These are phyloP conservation scores for Leccinellum luteum DNA, from an alignment of 768 basidiomycete genomes.

Conservation along the genomic window DNA sequence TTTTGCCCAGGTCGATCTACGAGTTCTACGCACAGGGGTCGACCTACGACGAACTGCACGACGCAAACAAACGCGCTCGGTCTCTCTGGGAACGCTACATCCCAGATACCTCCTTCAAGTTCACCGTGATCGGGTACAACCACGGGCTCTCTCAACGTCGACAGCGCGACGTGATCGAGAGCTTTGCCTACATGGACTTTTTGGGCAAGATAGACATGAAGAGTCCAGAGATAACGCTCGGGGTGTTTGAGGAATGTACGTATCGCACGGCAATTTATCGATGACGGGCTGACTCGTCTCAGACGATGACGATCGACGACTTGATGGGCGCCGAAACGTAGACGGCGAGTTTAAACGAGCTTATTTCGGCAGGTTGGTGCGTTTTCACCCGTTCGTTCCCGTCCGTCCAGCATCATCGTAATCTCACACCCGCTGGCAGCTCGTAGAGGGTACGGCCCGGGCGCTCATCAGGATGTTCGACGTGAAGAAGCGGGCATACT, in stretches of 20 bases:
- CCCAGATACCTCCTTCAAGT: conserved; percentile 74
- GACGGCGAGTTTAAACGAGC: conserved; percentile 68
- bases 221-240: conserved; percentile 67
- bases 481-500: conserved; percentile 87
- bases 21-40: conserved; percentile 73
- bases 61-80: conserved; percentile 41
- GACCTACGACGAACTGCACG: conserved; percentile 71
- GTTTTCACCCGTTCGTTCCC: conserved; percentile 25
- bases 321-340: conserved; percentile 50
- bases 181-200: conserved; percentile 84
- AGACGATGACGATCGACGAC: conserved; percentile 54
- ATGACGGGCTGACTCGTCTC: background rate
- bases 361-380: conserved; percentile 87
- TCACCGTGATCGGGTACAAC: conserved; percentile 70
- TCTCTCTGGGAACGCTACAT: conserved; percentile 58
- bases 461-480: conserved; percentile 67
- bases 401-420: background rate
- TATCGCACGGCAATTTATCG: background rate
- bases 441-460: conserved; percentile 66
- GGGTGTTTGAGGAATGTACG: conserved; percentile 87
- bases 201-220: conserved; percentile 81
- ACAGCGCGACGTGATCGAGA: conserved; percentile 67
- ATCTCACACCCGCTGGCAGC: conserved; percentile 30
- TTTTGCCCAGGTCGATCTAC: conserved; percentile 58
- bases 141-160: conserved; percentile 68